Evolutionary conservation across 345 rosid genomes (phyloP).

Genomic region (Ceriops tagal): DNA sequence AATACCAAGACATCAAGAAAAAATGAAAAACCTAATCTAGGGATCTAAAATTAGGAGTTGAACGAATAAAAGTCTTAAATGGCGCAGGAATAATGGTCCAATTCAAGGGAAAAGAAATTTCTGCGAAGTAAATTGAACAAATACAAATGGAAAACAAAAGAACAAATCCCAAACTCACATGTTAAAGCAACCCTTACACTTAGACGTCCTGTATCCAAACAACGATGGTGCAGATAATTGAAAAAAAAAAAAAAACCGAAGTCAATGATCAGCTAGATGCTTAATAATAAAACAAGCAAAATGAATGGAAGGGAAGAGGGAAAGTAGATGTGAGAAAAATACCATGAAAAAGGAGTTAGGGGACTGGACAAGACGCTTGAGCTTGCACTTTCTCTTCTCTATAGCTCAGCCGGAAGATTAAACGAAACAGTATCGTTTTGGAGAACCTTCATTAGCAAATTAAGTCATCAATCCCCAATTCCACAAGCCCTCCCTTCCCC

Average conservation of each 20-base stretch:
- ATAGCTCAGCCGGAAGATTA: slow-evolving; percentile 15
- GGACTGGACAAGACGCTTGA: slow-evolving; percentile 2
- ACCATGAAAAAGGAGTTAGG: background rate
- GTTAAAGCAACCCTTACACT: background rate
- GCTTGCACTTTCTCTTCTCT: background rate
- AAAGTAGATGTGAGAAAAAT: too few species aligned
- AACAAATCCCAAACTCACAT: background rate
- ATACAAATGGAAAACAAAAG: too few species aligned
- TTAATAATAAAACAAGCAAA: background rate
- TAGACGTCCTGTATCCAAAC: background rate
- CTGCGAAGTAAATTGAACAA: too few species aligned
- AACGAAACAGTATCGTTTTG: slow-evolving; percentile 20
- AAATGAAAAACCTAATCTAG: background rate
- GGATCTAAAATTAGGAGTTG: background rate
- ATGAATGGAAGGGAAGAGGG: too few species aligned
- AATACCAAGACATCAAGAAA: too few species aligned
- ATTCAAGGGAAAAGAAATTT: too few species aligned
- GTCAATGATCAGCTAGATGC: background rate
- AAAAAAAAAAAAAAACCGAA: background rate
- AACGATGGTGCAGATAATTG: background rate
- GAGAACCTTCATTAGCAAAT: slow-evolving; percentile 4
- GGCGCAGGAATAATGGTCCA: too few species aligned
- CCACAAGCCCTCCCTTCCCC: background rate
- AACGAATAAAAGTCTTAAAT: too few species aligned
- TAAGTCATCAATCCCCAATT: background rate